phyloP scores from a whole-genome alignment of 805 yeast genomes.

The Allodekkera sacchari region DNA sequence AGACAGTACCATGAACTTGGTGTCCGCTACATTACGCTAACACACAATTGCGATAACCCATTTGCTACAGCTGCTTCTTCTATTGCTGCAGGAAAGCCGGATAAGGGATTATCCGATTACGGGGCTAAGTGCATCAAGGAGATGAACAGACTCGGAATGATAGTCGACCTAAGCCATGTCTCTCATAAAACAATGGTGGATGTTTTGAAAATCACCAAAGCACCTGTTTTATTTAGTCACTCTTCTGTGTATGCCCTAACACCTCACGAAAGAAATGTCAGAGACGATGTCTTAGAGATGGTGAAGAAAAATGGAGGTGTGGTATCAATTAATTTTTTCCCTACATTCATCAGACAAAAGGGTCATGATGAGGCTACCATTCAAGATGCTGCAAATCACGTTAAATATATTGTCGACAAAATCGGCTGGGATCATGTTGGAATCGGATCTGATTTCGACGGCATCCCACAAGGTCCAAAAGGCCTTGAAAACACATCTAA shows the following conservation, averaged over 20 bases:
- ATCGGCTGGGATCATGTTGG: slow-evolving; percentile 50
- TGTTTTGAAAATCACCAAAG: slow-evolving; percentile 29
- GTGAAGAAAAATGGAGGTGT: slow-evolving; percentile 40
- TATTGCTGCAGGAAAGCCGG: slow-evolving; percentile 35
- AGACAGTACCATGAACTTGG: slow-evolving; percentile 43
- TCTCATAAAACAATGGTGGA: slow-evolving; percentile 43
- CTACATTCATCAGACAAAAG: slow-evolving; percentile 26
- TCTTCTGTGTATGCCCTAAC: slow-evolving; percentile 35
- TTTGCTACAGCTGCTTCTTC: slow-evolving; percentile 49
- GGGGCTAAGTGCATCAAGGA: slow-evolving; percentile 36
- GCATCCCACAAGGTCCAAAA: slow-evolving; percentile 34
- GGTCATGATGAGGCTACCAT: slow-evolving; percentile 32
- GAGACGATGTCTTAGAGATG: slow-evolving; percentile 35
- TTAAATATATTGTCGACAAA: slow-evolving; percentile 32
- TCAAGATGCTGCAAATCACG: slow-evolving; percentile 41
- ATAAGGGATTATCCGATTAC: slow-evolving; percentile 33
- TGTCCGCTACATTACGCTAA: slow-evolving; percentile 44
- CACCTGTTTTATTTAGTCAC: slow-evolving; percentile 46
- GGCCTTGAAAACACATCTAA: slow-evolving; percentile 51
- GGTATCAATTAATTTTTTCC: slow-evolving; percentile 41
- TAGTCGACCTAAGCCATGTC: slow-evolving; percentile 45
- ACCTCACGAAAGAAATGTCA: slow-evolving; percentile 38
- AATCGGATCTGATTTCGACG: slow-evolving; percentile 48
- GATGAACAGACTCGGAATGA: slow-evolving; percentile 48
- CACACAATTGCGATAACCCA: slow-evolving; percentile 51